Evolutionary conservation across 257 asterid genomes (phyloP).

Genomic region (Handroanthus guayacan): DNA sequence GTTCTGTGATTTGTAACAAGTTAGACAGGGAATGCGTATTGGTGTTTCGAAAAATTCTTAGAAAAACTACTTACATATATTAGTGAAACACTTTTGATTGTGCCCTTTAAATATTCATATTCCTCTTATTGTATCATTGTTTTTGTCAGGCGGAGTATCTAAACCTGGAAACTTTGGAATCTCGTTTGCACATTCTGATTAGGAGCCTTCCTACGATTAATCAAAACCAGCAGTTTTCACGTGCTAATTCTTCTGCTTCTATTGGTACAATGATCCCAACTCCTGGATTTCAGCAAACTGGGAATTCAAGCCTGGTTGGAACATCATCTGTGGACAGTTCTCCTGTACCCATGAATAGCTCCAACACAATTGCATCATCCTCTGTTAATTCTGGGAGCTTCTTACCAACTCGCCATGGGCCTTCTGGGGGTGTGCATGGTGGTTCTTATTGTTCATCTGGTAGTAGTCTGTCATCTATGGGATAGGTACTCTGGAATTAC

Average conservation of each 20-base stretch:
- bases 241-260: constrained; percentile 67
- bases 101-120: constrained; percentile 12
- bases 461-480: constrained; percentile 40
- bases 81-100: constrained; percentile 23
- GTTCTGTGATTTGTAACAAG: constrained; percentile 21
- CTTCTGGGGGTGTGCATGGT: constrained; percentile 57
- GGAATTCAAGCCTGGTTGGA: constrained; percentile 58
- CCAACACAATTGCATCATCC: constrained; percentile 62
- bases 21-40: constrained; percentile 2
- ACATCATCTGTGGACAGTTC: constrained; percentile 67
- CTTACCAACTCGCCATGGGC: constrained; percentile 60
- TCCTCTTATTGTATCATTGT: constrained; percentile 29
- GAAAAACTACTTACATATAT: neutral
- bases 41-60: constrained; percentile 16
- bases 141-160: constrained; percentile 82
- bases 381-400: constrained; percentile 65
- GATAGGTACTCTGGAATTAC: constrained; percentile 14
- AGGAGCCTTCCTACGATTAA: constrained; percentile 58
- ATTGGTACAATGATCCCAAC: constrained; percentile 96
- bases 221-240: constrained; percentile 73
- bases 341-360: constrained; percentile 52
- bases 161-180: constrained; percentile 74
- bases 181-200: constrained; percentile 67
- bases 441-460: constrained; percentile 61
- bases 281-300: constrained; percentile 87